Evolutionary conservation across 495 filamentous ascomycete species (phyloP).

Genomic region (Penicillium salamii): DNA sequence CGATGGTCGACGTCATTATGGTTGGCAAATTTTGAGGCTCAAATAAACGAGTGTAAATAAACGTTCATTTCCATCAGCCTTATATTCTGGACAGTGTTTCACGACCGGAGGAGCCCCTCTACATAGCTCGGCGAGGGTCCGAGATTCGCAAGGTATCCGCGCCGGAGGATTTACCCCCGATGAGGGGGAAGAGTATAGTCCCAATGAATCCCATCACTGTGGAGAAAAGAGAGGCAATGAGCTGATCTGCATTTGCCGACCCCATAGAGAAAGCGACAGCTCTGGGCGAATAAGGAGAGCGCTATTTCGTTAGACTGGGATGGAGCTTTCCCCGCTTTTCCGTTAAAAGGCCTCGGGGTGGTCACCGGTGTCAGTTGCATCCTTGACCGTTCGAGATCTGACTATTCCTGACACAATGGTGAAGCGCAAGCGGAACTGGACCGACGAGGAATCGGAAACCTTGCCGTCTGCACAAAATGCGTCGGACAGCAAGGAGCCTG

Average conservation of each 20-base stretch:
- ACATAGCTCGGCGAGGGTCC: slow-evolving; percentile 12
- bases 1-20: slow-evolving; percentile 22
- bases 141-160: slow-evolving; percentile 13
- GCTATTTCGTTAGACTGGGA: slow-evolving; percentile 5
- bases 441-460: slow-evolving; percentile 16
- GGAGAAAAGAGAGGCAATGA: slow-evolving; percentile 8
- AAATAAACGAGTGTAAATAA: too few species aligned
- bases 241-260: slow-evolving; percentile 5
- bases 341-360: slow-evolving; percentile 15
- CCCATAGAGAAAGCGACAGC: slow-evolving; percentile 1
- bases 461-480: slow-evolving; percentile 12
- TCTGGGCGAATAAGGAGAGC: slow-evolving; percentile 4
- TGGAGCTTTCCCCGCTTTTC: slow-evolving; percentile 4
- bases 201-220: slow-evolving; percentile 11
- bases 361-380: slow-evolving; percentile 9
- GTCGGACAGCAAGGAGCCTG: slow-evolving; percentile 8
- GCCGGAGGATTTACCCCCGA: slow-evolving; percentile 19
- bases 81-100: background rate
- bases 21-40: background rate
- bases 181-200: slow-evolving; percentile 3
- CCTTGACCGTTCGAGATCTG: background rate
- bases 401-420: slow-evolving; percentile 1
- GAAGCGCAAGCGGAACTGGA: slow-evolving; percentile 14
- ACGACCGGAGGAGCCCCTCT: background rate
- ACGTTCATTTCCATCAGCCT: background rate